Base-by-base conservation (phyloP, 768 basidiomycete genomes). In the Sporobolomyces phaffii region DNA sequence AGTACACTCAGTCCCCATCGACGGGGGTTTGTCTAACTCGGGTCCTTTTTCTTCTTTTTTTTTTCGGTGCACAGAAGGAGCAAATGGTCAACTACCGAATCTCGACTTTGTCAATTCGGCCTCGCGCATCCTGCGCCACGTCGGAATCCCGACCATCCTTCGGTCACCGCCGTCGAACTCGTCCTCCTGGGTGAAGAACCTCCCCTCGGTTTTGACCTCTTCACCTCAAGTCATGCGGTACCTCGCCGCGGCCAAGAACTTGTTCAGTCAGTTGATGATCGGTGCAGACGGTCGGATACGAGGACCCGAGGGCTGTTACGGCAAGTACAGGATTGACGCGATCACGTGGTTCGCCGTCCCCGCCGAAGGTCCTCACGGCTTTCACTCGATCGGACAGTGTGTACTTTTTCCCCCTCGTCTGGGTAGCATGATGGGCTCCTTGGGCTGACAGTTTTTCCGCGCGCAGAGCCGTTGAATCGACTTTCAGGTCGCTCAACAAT, bases 251-350 rank as follows among this genome's bases (percentile, higher is more conserved):
- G 86, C 85, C 2, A 83, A 79, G 67, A 89, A 90, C 74, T 78
- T 96, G 15, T 72, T 82, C 33, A 83, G 85, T 52, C 90, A 96
- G 74, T 77, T 88, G 49, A 78, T 79, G 26, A 90, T 87, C 73
- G 87, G 90, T 75, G 85, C 86, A 18, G 81, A 84, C 48, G 92
- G 93, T n/a, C 79, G 80, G 61, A 84, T 88, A 9, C 92, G 88
- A 75, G 94, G 90, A 3, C 84, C 89, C 10, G 94, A 98, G 77
- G 94, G 91, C 1, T 80, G 94, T 31, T 87, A 91, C 68, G 90
- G 94, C 62, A 93, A 91, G 78, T 97, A 89, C 76, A 86, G 92
- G 47, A 92, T 99, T 59, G 94, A 98, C 77, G 89, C 93, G 0
- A 82, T 98, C 68, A 98, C 93, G 1, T 76, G 98, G 24, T 96